Evolutionary conservation across 2,329 filamentous ascomycete species (phyloP), one percentile per base, ranked within the genome.

Genomic region (Purpureocillium lavendulum): DNA sequence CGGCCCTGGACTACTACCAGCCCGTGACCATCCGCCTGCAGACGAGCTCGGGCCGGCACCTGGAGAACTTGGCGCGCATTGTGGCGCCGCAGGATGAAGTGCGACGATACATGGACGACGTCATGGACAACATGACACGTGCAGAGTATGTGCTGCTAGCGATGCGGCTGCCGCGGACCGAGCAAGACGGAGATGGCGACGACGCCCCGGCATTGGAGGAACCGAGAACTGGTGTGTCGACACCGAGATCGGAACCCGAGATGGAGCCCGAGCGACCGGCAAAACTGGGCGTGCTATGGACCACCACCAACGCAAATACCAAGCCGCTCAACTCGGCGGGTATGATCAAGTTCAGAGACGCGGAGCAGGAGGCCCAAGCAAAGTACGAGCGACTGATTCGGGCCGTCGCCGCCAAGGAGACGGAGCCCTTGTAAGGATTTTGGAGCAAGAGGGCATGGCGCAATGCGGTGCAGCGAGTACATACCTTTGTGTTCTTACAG

Each of bases 1-100:
- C 75, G 1, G 62, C 67, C 8, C 60, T 82, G 11, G 80, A 87
- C 51, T 87, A 84, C 60, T 90, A 87, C 54, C 82, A 89, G 49
- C 84, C 85, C 2, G 72, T 89, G 21, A 82, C 73, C 0, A 71
- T 84, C 38, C 71, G 77, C 14, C 58, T 84, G 17, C 71, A 70
- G 41, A 67, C 76, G 0, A 63, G 64, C 10, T 67, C 67, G 28
- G 71, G 72, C 2, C 71, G 73, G 33, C 67, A 79, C 44, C 62
- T 84, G 4, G 80, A 84, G 45, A 70, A 77, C 35, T 58, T 84
- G 12, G 66, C 70, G 15, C 68, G 73, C 37, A 75, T 81, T 2
- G 77, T 84, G 24, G 77, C 77, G 15, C 75, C 76, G 3, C 66
- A 68, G 21, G 77, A 82, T 13, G 77, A 82, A 47, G 80, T 83